Conservation (phyloP, 2,329 filamentous ascomycete genomes). For the Epichloe amarillans region DNA sequence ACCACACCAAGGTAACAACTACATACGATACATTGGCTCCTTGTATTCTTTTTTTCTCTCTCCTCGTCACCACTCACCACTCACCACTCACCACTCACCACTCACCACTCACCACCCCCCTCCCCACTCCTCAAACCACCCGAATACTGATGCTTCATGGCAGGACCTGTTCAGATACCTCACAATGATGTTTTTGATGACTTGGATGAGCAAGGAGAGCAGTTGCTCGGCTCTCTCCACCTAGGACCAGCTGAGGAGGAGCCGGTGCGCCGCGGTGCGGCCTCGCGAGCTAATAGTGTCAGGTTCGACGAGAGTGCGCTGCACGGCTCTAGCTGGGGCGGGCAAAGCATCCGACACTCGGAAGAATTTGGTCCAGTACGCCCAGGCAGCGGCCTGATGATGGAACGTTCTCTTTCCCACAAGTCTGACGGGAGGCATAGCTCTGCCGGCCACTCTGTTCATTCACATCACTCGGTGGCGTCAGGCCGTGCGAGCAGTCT, state of each 20-base stretch:
- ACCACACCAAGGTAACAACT: slow-evolving; percentile 67
- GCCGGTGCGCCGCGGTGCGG: slow-evolving; percentile 68
- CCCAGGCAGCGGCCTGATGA: slow-evolving; percentile 74
- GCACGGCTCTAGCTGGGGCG: slow-evolving; percentile 71
- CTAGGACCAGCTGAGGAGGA: slow-evolving; percentile 74
- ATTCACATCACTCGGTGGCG: slow-evolving; percentile 53
- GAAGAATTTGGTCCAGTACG: slow-evolving; percentile 68
- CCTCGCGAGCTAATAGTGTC: slow-evolving; percentile 90
- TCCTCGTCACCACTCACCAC: background rate
- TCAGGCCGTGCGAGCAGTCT: slow-evolving; percentile 80
- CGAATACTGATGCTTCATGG: background rate
- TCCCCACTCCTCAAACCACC: background rate
- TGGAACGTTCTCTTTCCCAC: slow-evolving; percentile 82
- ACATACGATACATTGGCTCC: background rate
- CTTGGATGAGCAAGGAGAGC: slow-evolving; percentile 76
- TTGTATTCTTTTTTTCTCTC: background rate
- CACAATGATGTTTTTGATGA: slow-evolving; percentile 78
- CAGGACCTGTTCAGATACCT: slow-evolving; percentile 68
- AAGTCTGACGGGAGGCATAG: slow-evolving; percentile 93
- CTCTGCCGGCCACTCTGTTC: slow-evolving; percentile 73
- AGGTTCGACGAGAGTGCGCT: slow-evolving; percentile 94
- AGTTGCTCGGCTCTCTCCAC: slow-evolving; percentile 66
- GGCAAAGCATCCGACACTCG: slow-evolving; percentile 66
- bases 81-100: background rate
- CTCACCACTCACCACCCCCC: background rate